Base-by-base conservation (phyloP, 768 basidiomycete genomes). In the Inosperma sp. region DNA sequence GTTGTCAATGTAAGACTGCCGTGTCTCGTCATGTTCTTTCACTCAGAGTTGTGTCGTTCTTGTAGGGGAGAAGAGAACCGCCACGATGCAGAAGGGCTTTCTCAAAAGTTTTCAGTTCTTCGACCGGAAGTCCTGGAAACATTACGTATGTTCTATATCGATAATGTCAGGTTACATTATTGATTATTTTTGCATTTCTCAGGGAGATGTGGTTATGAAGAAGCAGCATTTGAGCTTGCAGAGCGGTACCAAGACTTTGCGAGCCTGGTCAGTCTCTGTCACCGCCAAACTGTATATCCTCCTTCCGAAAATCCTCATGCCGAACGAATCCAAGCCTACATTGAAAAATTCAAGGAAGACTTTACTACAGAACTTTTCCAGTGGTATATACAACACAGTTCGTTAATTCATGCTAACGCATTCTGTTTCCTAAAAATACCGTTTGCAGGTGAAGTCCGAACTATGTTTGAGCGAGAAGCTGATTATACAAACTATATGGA, bases 331-430 rank as follows among this genome's bases (percentile, higher is more conserved):
- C 78, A 84, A 59, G 63, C 65, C 4, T 96, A 93, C 66, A 80
- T 93, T 51, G 77, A 86, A 37, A 77, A 75, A 59, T 95, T 86
- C 68, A 81, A 84, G 43, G 83, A 91, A 27, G 82, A 81, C 10
- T 98, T 97, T 56, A 86, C 93, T 0, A 82, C 77, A n/a, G 85
- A 91, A 60, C 74, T 96, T n/a, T 94, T 89, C 62, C 80, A 82
- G 60, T 96, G 88, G 88, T 95, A 91, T 65, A 87, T 95, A 43
- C 88, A 92, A 57, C 84, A 93, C 56, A 89, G 91, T 88, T 50
- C 36, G 78, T 63, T 16, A 12, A 26, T 19, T 10, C 10, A 10
- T 35, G 17, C 14, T 21, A 22, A 19, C 10, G 4, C 10, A 4
- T 30, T 27, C 33, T 48, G 23, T 22, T 16, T 48, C 12, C 33